Base-by-base conservation (phyloP, 441 rosid genomes). In the Populus hybrid region DNA sequence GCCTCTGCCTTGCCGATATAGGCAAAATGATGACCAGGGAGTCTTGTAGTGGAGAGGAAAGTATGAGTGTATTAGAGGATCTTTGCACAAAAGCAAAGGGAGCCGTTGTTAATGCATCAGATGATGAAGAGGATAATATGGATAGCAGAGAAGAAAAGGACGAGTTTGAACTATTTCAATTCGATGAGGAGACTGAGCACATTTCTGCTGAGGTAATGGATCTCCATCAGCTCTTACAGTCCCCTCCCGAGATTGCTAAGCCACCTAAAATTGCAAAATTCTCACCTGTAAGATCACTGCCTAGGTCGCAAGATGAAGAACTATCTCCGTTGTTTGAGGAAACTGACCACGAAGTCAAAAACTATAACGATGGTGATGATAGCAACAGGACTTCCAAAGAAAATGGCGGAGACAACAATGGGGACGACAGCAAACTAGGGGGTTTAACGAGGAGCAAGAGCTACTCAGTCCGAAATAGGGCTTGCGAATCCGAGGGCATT, bases 11-110 rank as follows among this genome's bases (percentile, higher is more conserved):
- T 2, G 92, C 93, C 0, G 94, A 91, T 64, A 92, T 93, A 75
- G 99, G 97, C 4, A 86, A 90, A 83, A 91, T 91, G 93, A 90
- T 93, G 97, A 91, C 92, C 14, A 83, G 96, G 21, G 88, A 85
- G 78, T 86, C 83, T 61, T 69, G 75, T 16, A 80, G 78, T 40
- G 90, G 86, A 29, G 86, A 87, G 74, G 97, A 95, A 77, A 86
- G 82, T n/a, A 73, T 73, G 63, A 93, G 99, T 73, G 78, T 79
- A 20, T 76, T 95, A 21, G 96, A 95, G 87, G 82, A 38, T 20
- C 76, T 94, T 45, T 91, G 97, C 78, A 64, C 83, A 72, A 85
- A 85, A 84, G 87, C 87, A 26, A 94, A 90, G 91, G 81, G 23
- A 20, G 72, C 70, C 24, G 42, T 59, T 4, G 20, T 76, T 8